These are phyloP conservation scores for Ogataea glucozyma DNA, from an alignment of 805 yeast genomes.

Conservation along the genomic window DNA sequence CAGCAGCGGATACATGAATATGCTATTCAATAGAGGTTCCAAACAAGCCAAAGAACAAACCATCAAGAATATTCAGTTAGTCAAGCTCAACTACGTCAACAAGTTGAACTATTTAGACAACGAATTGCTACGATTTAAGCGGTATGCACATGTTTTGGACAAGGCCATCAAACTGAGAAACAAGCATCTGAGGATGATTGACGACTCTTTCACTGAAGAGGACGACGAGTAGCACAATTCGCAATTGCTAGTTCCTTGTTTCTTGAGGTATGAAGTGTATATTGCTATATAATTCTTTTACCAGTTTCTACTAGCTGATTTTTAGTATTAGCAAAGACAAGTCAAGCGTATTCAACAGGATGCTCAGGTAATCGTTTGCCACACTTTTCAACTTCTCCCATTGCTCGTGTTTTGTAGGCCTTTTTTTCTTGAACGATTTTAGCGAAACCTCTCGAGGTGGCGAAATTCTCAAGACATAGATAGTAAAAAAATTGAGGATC, in stretches of 20 bases:
- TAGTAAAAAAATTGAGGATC: not conserved
- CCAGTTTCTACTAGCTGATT: too few species aligned
- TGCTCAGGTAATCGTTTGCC: too few species aligned
- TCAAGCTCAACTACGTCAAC: slow-evolving; percentile 41
- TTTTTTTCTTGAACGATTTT: too few species aligned
- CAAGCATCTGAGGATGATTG: slow-evolving; percentile 26
- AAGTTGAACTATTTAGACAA: slow-evolving; percentile 45
- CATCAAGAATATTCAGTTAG: slow-evolving; percentile 36
- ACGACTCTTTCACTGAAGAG: not conserved
- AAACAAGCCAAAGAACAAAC: slow-evolving; percentile 18
- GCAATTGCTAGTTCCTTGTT: not conserved
- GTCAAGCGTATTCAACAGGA: too few species aligned
- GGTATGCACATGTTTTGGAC: slow-evolving; percentile 47
- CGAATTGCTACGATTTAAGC: slow-evolving; percentile 47
- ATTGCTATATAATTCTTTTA: too few species aligned
- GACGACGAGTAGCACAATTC: not conserved
- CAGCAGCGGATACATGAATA: slow-evolving; percentile 13
- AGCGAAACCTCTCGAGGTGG: slow-evolving; percentile 1
- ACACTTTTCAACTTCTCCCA: too few species aligned
- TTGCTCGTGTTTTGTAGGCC: too few species aligned
- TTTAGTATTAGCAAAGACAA: too few species aligned
- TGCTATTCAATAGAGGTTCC: slow-evolving; percentile 18
- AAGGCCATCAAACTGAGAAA: slow-evolving; percentile 48
- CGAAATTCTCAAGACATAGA: too few species aligned
- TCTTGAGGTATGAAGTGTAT: too few species aligned